These are phyloP conservation scores for Monascus purpureus DNA, from an alignment of 495 filamentous ascomycete species.

Conservation along the genomic window DNA sequence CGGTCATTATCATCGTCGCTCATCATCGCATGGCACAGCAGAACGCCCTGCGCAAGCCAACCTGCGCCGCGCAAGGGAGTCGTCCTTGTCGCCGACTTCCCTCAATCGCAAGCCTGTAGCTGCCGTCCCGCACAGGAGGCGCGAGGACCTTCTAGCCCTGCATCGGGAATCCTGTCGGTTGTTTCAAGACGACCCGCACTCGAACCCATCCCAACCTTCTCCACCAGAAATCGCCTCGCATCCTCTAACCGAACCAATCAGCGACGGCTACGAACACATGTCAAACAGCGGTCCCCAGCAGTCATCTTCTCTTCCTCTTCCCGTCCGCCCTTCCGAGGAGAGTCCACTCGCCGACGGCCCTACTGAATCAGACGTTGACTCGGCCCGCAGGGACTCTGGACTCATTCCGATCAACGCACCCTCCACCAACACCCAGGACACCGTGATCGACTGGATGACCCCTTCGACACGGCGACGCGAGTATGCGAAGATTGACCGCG, in stretches of 20 bases:
- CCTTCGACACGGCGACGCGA: conserved; percentile 31
- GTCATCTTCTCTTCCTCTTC: too few species aligned
- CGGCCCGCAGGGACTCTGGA: conserved; percentile 1
- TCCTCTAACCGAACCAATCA: too few species aligned
- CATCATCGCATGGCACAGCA: conserved; percentile 16
- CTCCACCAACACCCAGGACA: conserved; percentile 12
- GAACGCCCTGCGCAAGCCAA: conserved; percentile 15
- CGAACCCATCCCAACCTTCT: too few species aligned
- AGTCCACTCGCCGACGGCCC: conserved; percentile 1
- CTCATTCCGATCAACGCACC: conserved; percentile 1
- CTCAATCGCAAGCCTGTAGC: conserved; percentile 4
- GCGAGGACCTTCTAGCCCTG: conserved; percentile 26
- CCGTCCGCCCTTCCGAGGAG: too few species aligned
- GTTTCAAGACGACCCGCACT: conserved; percentile 24
- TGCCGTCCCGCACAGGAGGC: conserved; percentile 10
- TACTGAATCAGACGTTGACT: conserved; percentile 2
- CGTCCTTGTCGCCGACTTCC: conserved; percentile 17
- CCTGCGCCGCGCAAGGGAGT: conserved; percentile 10
- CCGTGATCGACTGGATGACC: conserved; percentile 37
- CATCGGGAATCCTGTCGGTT: conserved; percentile 33
- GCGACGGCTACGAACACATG: too few species aligned
- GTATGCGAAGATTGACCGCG: conserved; percentile 36
- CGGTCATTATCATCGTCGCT: conserved; percentile 15
- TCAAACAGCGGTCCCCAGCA: too few species aligned
- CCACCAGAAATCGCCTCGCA: too few species aligned